Conservation (phyloP, 208 protist species). For the Wallacemonas sp. region DNA sequence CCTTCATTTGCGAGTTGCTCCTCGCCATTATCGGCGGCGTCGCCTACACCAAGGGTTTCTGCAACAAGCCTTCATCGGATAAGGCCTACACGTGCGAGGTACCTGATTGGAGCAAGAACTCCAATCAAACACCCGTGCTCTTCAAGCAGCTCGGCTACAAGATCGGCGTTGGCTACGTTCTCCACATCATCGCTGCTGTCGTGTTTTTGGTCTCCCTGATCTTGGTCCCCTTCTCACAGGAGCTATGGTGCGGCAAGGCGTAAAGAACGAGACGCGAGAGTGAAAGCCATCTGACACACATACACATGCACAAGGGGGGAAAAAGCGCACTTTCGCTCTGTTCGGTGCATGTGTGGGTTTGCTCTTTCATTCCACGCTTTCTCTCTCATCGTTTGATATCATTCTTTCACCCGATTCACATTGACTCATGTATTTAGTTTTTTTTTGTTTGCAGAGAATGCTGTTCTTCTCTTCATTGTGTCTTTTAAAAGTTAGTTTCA, state of each 20-base stretch:
- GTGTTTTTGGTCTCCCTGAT: slow-evolving; percentile 38
- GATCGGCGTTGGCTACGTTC: slow-evolving; percentile 31
- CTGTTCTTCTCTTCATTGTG: not conserved
- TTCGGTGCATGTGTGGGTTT: not conserved
- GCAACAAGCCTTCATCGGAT: slow-evolving; percentile 5
- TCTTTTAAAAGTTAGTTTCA: not conserved
- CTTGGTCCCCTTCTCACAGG: slow-evolving; percentile 47
- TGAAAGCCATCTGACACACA: not conserved
- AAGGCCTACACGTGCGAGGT: not conserved
- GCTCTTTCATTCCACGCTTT: too few relatives aligned
- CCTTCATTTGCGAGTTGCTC: slow-evolving; percentile 31
- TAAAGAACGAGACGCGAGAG: slow-evolving; percentile 17
- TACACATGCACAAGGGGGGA: not conserved
- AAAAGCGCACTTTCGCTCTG: not conserved
- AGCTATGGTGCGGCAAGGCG: slow-evolving; percentile 49
- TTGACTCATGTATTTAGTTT: not conserved
- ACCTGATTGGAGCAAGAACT: slow-evolving; percentile 6
- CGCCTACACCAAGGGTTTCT: slow-evolving; percentile 35
- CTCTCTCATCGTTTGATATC: too few relatives aligned
- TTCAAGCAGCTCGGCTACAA: slow-evolving; percentile 56
- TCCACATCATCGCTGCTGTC: slow-evolving; percentile 38
- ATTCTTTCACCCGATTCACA: too few relatives aligned
- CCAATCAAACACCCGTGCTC: slow-evolving; percentile 27
- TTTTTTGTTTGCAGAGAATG: not conserved
- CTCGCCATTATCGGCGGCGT: slow-evolving; percentile 31